Percentiles rank a stretch among this genome's conserved stretches.
phyloP scores from a whole-genome alignment of 2,329 filamentous ascomycete genomes.

The Claviceps cyperi region DNA sequence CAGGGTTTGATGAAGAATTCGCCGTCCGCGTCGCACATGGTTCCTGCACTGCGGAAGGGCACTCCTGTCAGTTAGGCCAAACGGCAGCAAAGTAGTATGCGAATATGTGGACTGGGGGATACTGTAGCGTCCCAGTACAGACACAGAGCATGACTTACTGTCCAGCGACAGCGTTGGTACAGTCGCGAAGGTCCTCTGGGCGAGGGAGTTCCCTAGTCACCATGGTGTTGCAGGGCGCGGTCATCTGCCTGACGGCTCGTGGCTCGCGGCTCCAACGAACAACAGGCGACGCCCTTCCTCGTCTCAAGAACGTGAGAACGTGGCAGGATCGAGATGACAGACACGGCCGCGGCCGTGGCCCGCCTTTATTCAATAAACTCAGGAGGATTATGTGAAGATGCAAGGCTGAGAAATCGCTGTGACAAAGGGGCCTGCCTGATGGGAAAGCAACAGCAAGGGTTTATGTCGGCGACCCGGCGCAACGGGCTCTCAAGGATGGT shows the following conservation, averaged over 20 bases:
- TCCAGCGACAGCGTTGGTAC: conserved; percentile 65
- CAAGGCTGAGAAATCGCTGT: background rate
- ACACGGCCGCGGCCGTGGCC: background rate
- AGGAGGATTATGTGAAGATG: background rate
- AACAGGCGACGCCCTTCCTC: background rate
- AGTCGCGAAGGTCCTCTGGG: conserved; percentile 48
- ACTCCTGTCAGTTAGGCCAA: background rate
- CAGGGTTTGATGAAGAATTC: conserved; percentile 90
- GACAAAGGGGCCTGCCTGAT: background rate
- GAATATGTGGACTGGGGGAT: background rate
- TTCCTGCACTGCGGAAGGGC: conserved; percentile 55
- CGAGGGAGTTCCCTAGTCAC: conserved; percentile 32
- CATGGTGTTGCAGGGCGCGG: conserved; percentile 9
- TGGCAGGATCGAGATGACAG: background rate
- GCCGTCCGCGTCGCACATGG: conserved; percentile 70
- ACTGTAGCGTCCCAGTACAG: background rate
- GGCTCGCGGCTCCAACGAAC: background rate
- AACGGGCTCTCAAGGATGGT: background rate
- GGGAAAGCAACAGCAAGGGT: background rate
- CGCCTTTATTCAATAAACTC: background rate
- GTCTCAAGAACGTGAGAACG: background rate
- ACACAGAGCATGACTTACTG: conserved; percentile 45
- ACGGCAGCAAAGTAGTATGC: background rate
- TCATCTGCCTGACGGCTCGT: background rate
- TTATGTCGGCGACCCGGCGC: background rate